Evolutionary conservation across 73 alveolate genomes (phyloP), one percentile per base, ranked within the genome.

Genomic region (Tetrahymena elliotti): DNA sequence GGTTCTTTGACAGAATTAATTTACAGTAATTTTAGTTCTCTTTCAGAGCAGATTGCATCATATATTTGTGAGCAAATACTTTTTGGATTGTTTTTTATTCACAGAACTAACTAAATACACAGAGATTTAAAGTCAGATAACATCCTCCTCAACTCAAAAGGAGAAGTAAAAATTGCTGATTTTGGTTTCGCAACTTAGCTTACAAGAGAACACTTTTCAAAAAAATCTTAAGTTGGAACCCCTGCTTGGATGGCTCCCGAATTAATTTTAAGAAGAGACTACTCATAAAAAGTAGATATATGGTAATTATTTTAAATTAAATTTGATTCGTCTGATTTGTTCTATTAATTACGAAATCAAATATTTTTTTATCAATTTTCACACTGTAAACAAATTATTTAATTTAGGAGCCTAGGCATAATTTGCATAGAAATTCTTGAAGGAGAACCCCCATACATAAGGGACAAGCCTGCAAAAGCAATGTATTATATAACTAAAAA

Each of bases 121-220:
- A 95, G 99, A 94, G 99, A 98, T 95, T 93, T 98, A 13, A 98
- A 98, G 54, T 97, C 98, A 38, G 98, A 97, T 53, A 98, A 98
- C 93, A 96, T 98, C 36, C 94, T 97, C 40, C 94, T 98, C 47
- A 94, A 93, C 37, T 83, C 24, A 35, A 95, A 95, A 36, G 99
- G 98, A 24, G 95, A 68, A 33, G 94, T 97, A 31, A 94, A 97
- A 37, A 53, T 98, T 82, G 98, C 99, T 33, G 99, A 98, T 95
- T 98, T 98, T 95, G 99, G 99, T 10, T 98, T 96, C 39, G 97
- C 99, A 68, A 98, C 99, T 33, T 95, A 96, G 94, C 96, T 98
- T 0, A 35, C 94, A 36, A 54, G 68, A 16, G 95, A 93, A 2
- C 35, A 41, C 24, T 18, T 35, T 54, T 47, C 54, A 4, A 39